Conservation (phyloP, 768 basidiomycete species). For the Goffeauzyma gilvescens region DNA sequence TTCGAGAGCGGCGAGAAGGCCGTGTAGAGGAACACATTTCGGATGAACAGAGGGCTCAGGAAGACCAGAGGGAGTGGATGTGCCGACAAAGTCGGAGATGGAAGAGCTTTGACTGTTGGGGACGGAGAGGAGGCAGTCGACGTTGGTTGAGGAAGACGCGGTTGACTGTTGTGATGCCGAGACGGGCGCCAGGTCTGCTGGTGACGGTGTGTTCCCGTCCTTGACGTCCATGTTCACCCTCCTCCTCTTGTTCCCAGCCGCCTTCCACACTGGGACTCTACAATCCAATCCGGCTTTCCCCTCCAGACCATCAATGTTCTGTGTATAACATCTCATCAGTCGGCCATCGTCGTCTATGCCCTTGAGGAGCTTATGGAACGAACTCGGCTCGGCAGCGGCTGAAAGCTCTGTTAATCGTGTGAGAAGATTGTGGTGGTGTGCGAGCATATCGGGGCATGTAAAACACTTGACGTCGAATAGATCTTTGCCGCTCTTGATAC, state of each 20-base stretch:
- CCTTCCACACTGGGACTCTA: constrained; percentile 53
- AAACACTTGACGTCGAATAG: constrained; percentile 81
- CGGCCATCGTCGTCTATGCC: constrained; percentile 54
- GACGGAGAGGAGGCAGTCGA: not conserved
- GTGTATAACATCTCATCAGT: constrained; percentile 72
- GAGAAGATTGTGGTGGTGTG: constrained; percentile 56
- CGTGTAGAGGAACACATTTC: constrained; percentile 75
- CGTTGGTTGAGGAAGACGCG: too few species aligned
- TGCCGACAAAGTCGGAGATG: not conserved
- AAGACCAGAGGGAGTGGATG: not conserved
- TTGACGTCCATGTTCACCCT: constrained; percentile 5
- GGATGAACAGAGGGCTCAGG: constrained; percentile 38
- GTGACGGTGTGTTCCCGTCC: not conserved
- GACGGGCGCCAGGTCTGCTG: too few species aligned
- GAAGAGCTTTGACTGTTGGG: not conserved
- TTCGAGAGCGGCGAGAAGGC: constrained; percentile 57
- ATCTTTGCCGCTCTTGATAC: constrained; percentile 67
- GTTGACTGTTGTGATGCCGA: too few species aligned
- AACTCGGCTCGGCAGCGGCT: constrained; percentile 51
- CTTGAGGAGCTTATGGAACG: constrained; percentile 60
- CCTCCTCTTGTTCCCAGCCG: constrained; percentile 33
- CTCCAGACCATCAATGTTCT: constrained; percentile 84
- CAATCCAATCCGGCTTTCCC: constrained; percentile 67
- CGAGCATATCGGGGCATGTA: constrained; percentile 45
- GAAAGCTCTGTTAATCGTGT: constrained; percentile 59